phyloP scores from a whole-genome alignment of 1,284 basidiomycete genomes.

The Ganoderma multipileum region DNA sequence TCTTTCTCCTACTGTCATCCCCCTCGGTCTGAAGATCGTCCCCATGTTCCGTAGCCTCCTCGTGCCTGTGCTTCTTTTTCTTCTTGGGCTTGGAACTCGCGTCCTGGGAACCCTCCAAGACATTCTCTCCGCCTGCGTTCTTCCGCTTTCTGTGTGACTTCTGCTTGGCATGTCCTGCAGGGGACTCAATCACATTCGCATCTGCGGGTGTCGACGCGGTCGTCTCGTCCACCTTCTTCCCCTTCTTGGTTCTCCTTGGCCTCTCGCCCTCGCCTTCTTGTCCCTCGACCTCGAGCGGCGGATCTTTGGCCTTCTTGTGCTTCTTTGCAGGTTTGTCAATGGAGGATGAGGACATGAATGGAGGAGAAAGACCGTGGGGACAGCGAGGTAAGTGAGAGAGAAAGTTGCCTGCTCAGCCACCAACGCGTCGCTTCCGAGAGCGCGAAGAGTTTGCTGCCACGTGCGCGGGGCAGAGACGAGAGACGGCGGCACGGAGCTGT shows the following conservation, averaged over 20 bases:
- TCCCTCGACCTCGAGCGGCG: not conserved
- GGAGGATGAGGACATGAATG: conserved; percentile 14
- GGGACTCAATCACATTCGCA: not conserved
- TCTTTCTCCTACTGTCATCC: conserved; percentile 27
- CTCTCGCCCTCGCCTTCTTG: not conserved
- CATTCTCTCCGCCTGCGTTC: conserved; percentile 11
- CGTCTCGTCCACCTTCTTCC: conserved; percentile 7
- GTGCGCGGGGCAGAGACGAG: conserved; percentile 7
- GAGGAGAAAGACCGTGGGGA: not conserved
- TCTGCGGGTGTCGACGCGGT: not conserved
- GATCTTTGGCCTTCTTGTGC: conserved; percentile 18
- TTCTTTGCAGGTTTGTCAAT: conserved; percentile 21
- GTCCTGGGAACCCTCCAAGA: not conserved
- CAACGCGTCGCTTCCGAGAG: conserved; percentile 17
- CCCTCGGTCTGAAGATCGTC: not conserved
- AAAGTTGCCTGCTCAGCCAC: conserved; percentile 17
- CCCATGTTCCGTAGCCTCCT: conserved; percentile 28
- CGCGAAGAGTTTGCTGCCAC: not conserved
- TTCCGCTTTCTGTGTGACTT: conserved; percentile 30
- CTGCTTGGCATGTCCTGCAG: conserved; percentile 11
- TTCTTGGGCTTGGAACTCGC: conserved; percentile 18
- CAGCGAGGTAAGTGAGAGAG: not conserved
- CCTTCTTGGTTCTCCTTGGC: conserved; percentile 25
- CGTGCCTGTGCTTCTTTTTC: conserved; percentile 30
- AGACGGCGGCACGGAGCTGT: conserved; percentile 8